A percentile compares a stretch with the other conserved stretches of the same genome.
Evolutionary conservation across 2,329 filamentous ascomycete genomes (phyloP).

Genomic region (Trichothecium sympodiale): DNA sequence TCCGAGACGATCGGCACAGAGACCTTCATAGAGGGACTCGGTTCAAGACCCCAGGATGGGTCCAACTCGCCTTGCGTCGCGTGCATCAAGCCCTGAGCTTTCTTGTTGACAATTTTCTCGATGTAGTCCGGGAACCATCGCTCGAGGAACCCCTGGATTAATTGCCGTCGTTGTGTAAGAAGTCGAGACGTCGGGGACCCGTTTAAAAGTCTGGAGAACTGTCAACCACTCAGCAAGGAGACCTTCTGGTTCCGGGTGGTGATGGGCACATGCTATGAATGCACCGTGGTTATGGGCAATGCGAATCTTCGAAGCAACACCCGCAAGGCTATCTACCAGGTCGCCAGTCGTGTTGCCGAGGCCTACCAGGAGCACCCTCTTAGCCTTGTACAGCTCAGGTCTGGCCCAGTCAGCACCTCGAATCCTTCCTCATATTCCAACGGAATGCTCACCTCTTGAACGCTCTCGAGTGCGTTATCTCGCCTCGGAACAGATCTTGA

Average conservation of each 20-base stretch:
- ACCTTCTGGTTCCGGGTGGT: no score
- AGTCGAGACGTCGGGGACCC: constrained; percentile 22
- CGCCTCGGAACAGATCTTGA: background rate
- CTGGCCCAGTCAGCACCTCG: constrained; percentile 2
- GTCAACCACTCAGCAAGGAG: no score
- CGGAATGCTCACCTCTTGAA: constrained; percentile 5
- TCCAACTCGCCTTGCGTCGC: constrained; percentile 11
- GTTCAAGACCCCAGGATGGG: constrained; percentile 17
- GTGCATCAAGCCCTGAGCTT: constrained; percentile 3
- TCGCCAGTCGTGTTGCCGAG: constrained; percentile 25
- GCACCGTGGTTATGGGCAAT: constrained; percentile 4
- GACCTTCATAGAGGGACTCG: constrained; percentile 13
- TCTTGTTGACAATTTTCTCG: constrained; percentile 12
- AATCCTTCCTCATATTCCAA: no score
- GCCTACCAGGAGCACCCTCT: constrained; percentile 32
- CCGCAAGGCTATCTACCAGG: constrained; percentile 18
- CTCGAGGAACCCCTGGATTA: constrained; percentile 18
- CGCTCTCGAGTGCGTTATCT: constrained; percentile 1
- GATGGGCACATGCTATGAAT: constrained; percentile 1
- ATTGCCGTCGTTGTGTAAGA: constrained; percentile 20
- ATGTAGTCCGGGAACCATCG: constrained; percentile 9
- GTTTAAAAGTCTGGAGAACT: constrained; percentile 19
- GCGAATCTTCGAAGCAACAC: constrained; percentile 6
- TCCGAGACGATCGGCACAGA: constrained; percentile 15
- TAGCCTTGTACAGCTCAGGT: constrained; percentile 22